Evolutionary conservation across 1,284 basidiomycete genomes (phyloP).

Genomic region (Boletus sp.): DNA sequence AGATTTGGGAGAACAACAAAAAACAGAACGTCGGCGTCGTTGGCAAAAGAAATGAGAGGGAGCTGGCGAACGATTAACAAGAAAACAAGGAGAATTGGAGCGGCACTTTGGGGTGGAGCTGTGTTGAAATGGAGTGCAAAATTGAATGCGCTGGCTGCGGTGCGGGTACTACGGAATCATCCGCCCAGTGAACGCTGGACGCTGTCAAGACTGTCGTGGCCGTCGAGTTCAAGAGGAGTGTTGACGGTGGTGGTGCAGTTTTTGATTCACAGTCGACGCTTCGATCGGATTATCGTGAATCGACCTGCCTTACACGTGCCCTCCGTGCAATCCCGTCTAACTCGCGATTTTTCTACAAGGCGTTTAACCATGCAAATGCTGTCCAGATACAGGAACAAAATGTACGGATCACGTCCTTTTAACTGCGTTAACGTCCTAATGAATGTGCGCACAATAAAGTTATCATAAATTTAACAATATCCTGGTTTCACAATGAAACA

Average conservation of each 20-base stretch:
- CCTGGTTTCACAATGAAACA: slow-evolving; percentile 17
- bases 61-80: not conserved
- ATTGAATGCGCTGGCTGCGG: not conserved
- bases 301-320: slow-evolving; percentile 19
- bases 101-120: not conserved
- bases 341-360: not conserved
- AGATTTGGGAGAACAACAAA: not conserved
- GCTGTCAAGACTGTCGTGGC: not conserved
- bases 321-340: not conserved
- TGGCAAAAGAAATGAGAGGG: not conserved
- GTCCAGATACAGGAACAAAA: not conserved
- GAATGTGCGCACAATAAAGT: not conserved
- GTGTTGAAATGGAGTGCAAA: not conserved
- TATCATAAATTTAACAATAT: slow-evolving; percentile 18
- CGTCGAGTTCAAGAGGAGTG: not conserved
- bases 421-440: not conserved
- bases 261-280: slow-evolving; percentile 19
- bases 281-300: slow-evolving; percentile 32
- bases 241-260: slow-evolving; percentile 1
- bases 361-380: not conserved
- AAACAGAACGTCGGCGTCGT: slow-evolving; percentile 1
- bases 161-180: not conserved
- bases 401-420: not conserved
- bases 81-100: not conserved
- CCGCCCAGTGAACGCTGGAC: not conserved